These are phyloP conservation scores for Neurospora hispaniola DNA, from an alignment of 495 filamentous ascomycete species.

Conservation along the genomic window DNA sequence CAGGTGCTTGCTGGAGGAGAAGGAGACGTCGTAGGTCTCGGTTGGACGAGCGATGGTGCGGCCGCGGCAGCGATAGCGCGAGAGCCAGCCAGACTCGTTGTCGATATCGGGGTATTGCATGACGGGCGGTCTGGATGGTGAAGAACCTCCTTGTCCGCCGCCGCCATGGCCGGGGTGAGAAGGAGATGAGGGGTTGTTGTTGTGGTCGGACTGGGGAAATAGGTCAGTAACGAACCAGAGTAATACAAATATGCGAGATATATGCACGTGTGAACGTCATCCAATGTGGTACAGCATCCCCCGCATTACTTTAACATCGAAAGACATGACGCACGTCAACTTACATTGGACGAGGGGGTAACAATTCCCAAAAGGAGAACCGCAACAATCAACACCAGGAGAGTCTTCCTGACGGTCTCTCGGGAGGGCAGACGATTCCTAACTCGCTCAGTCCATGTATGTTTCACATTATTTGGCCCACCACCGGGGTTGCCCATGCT, in stretches of 20 bases:
- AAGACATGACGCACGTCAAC: neutral
- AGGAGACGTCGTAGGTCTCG: slow-evolving; percentile 22
- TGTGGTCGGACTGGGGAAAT: neutral
- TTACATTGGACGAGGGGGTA: neutral
- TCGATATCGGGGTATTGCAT: slow-evolving; percentile 18
- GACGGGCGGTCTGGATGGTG: neutral
- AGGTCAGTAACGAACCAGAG: neutral
- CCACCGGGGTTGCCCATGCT: slow-evolving; percentile 24
- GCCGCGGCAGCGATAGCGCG: slow-evolving; percentile 14
- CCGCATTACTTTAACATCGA: neutral
- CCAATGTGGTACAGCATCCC: neutral
- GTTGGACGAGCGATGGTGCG: slow-evolving; percentile 17
- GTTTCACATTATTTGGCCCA: neutral
- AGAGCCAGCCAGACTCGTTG: slow-evolving; percentile 8
- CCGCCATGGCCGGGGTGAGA: neutral
- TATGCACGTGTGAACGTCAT: neutral
- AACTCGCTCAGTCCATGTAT: slow-evolving; percentile 24
- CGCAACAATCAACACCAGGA: slow-evolving; percentile 10
- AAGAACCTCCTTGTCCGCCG: neutral
- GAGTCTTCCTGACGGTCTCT: slow-evolving; percentile 10
- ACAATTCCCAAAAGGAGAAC: slow-evolving; percentile 11
- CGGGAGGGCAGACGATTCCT: slow-evolving; percentile 16
- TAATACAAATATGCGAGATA: neutral
- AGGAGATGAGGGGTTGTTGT: neutral
- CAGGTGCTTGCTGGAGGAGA: slow-evolving; percentile 19